phyloP scores from a whole-genome alignment of 176 grass and related monocot genomes.

The Avena atlantica region DNA sequence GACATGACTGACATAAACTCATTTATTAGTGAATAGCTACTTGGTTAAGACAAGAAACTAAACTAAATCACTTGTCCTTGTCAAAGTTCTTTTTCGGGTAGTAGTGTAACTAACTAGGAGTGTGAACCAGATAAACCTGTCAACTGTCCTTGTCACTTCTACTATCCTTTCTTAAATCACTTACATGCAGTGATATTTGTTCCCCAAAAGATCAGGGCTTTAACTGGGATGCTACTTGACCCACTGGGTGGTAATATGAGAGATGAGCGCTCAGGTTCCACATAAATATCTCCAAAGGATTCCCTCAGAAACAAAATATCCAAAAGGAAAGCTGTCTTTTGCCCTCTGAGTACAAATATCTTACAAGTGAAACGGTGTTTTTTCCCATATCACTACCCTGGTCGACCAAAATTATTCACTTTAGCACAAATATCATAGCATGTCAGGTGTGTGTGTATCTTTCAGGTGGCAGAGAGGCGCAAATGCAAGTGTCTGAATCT shows the following conservation, averaged over 20 bases:
- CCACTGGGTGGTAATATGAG: background rate
- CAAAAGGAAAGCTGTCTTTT: background rate
- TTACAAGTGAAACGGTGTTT: background rate
- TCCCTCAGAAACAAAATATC: background rate
- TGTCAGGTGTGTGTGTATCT: background rate
- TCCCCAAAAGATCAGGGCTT: no score
- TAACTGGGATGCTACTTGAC: no score
- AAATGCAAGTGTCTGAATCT: constrained; percentile 6
- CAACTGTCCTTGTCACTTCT: no score
- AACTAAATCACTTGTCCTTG: no score
- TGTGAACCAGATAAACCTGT: no score
- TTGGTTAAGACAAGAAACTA: no score
- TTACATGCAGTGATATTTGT: no score
- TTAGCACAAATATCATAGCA: background rate
- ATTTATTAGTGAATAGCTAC: no score
- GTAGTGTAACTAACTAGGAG: no score
- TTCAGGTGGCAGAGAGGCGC: background rate
- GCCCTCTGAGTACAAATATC: background rate
- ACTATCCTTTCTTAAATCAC: no score
- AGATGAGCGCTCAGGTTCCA: background rate
- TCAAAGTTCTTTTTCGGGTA: no score
- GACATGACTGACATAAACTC: no score
- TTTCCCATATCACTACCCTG: background rate
- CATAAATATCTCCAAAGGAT: background rate
- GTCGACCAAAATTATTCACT: background rate